Conservation (phyloP, 192 early-diverging fungal species). For the Gonapodya prolifera region DNA sequence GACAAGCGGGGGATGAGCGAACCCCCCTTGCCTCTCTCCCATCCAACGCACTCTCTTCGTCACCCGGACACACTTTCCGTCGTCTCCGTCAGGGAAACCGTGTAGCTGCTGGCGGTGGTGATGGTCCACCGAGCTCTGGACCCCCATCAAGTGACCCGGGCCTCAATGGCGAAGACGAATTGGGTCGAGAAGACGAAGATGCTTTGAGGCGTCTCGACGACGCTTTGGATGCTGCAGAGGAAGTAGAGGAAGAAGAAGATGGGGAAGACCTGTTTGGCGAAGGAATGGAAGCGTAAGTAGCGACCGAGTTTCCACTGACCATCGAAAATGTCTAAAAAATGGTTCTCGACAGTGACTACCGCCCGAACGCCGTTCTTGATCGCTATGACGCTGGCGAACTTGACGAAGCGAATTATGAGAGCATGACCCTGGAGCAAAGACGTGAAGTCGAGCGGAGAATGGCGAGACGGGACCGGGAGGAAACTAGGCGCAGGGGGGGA, state of each 20-base stretch:
- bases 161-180: neutral
- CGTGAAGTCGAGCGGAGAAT: slow-evolving; percentile 64
- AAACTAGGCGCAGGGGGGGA: slow-evolving; percentile 54
- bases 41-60: neutral
- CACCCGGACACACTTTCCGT: neutral
- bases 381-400: slow-evolving; percentile 65
- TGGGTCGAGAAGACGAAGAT: slow-evolving; percentile 14
- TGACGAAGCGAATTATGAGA: slow-evolving; percentile 69
- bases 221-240: slow-evolving; percentile 10
- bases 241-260: slow-evolving; percentile 51
- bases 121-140: neutral
- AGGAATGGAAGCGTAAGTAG: slow-evolving; percentile 63
- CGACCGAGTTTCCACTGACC: neutral
- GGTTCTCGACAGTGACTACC: slow-evolving; percentile 58
- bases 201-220: slow-evolving; percentile 20
- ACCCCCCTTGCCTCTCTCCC: neutral
- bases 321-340: neutral
- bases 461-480: slow-evolving; percentile 63
- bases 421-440: slow-evolving; percentile 57
- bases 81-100: neutral
- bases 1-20: neutral
- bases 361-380: slow-evolving; percentile 54
- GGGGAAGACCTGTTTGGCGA: slow-evolving; percentile 89
- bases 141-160: neutral
- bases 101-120: neutral